Evolutionary conservation across 1,284 basidiomycete genomes (phyloP), one percentile per base, ranked within the genome.

Genomic region (Tilletia indica): DNA sequence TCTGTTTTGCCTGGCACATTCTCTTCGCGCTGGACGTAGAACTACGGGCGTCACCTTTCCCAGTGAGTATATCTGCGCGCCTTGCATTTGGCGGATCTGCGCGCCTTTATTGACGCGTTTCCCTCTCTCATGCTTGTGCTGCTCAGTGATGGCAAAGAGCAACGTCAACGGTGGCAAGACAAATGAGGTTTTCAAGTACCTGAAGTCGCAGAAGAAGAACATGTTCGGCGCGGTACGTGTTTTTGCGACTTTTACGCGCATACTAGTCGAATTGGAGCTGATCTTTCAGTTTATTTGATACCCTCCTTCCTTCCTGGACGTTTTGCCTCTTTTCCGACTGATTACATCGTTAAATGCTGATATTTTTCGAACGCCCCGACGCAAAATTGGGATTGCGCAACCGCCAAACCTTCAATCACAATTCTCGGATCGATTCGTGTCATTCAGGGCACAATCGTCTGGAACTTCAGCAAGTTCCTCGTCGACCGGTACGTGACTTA

Each of bases 141-240:
- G 14, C 2, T 16, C 61, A 64, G 61, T 84, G 69, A 83, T 84
- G 82, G 77, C 80, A 72, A 87, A 79, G 86, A 86, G 80, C 81
- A 91, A 96, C 70, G 94, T 96, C 70, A 97, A 96, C 84, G 93
- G 94, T 12, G 89, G 91, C 80, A 83, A 86, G 76, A 85, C 88
- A 78, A 93, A 93, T 85, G 88, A 92, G 80, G 92, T 93, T 8
- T 95, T 89, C 87, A 89, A 91, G 73, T 95, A 90, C 89, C 89
- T 96, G 80, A 96, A 96, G 88, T 86, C 87, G 63, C 86, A 92
- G 85, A 92, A 92, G 85, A 76, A 90, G 2, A 92, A 92, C 8
- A 78, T 93, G 54, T 83, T 93, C 64, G 91, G 92, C 39, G 85
- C 92, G 68, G 88, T 88, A 21, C 87, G 90, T 69, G 6, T 3